Percentiles rank a stretch among this genome's conserved stretches.
Evolutionary conservation across 108 stramenopile genomes (phyloP).

Genomic region (Chaetoceros tenuissimus): DNA sequence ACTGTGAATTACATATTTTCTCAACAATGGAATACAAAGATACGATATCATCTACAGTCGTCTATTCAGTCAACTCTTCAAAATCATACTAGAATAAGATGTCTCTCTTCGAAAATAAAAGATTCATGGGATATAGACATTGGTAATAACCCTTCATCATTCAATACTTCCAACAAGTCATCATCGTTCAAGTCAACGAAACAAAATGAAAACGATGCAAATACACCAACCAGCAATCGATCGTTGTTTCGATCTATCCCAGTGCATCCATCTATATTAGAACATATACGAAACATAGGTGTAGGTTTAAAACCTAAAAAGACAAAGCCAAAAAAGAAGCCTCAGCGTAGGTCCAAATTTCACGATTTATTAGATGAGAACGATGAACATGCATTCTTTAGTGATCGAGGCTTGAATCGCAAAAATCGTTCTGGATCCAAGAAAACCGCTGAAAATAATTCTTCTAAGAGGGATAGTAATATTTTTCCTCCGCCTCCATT

Average conservation of each 20-base stretch:
- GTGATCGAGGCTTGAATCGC: conserved; percentile 5
- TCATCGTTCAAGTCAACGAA: no score
- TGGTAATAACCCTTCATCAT: no score
- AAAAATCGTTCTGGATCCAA: conserved; percentile 10
- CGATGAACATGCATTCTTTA: conserved; percentile 22
- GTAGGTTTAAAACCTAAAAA: conserved; percentile 35
- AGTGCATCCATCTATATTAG: conserved; percentile 44
- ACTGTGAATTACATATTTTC: no score
- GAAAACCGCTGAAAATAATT: neutral
- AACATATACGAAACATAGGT: conserved; percentile 53
- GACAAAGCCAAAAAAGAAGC: conserved; percentile 4
- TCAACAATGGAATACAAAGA: no score
- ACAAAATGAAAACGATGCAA: no score
- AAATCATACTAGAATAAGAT: no score
- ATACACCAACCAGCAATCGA: no score
- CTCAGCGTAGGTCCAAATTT: conserved; percentile 7
- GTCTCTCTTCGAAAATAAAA: no score
- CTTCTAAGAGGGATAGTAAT: neutral
- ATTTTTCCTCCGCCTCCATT: conserved; percentile 43
- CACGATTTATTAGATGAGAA: conserved; percentile 15
- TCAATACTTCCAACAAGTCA: no score
- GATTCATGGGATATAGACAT: no score
- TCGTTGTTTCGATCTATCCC: conserved; percentile 28
- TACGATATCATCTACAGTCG: no score
- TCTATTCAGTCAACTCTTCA: no score